Evolutionary conservation across 331 rosid genomes (phyloP).

Genomic region (Arachis monticola): DNA sequence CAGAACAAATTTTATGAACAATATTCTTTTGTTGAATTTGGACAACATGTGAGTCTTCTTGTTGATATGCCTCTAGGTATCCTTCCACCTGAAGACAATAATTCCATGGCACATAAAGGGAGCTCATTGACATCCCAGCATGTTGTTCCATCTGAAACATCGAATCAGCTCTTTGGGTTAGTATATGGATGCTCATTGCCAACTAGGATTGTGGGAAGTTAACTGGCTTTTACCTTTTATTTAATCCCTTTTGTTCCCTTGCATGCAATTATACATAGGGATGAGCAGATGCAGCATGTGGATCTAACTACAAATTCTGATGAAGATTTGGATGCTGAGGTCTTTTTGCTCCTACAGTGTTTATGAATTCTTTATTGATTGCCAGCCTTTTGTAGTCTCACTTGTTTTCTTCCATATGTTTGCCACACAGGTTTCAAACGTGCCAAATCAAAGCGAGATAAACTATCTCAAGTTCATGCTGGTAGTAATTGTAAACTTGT

Average conservation of each 20-base stretch:
- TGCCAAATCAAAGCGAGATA: slow-evolving; percentile 62
- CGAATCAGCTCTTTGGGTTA: slow-evolving; percentile 51
- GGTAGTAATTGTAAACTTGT: slow-evolving; percentile 56
- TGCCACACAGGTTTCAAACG: slow-evolving; percentile 55
- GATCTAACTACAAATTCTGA: slow-evolving; percentile 44
- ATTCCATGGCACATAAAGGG: slow-evolving; percentile 37
- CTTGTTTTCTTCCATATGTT: slow-evolving; percentile 38
- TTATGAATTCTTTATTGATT: slow-evolving; percentile 35
- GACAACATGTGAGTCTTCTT: too few species aligned
- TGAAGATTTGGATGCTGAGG: slow-evolving; percentile 60
- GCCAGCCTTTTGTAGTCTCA: slow-evolving; percentile 35
- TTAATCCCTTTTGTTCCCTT: not conserved
- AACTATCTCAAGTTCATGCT: slow-evolving; percentile 75
- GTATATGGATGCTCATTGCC: slow-evolving; percentile 36
- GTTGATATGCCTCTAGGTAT: slow-evolving; percentile 41
- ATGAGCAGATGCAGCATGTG: slow-evolving; percentile 49
- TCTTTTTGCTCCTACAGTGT: slow-evolving; percentile 31
- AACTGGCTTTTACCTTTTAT: slow-evolving; percentile 30
- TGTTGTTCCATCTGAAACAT: slow-evolving; percentile 42
- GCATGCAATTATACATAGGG: slow-evolving; percentile 51
- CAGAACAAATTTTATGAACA: too few species aligned
- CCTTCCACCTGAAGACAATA: slow-evolving; percentile 34
- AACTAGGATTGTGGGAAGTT: slow-evolving; percentile 28
- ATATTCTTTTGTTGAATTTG: too few species aligned
- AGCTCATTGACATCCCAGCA: slow-evolving; percentile 47